phyloP scores from a whole-genome alignment of 2,329 filamentous ascomycete species.

The Ophiocordyceps unilateralis region DNA sequence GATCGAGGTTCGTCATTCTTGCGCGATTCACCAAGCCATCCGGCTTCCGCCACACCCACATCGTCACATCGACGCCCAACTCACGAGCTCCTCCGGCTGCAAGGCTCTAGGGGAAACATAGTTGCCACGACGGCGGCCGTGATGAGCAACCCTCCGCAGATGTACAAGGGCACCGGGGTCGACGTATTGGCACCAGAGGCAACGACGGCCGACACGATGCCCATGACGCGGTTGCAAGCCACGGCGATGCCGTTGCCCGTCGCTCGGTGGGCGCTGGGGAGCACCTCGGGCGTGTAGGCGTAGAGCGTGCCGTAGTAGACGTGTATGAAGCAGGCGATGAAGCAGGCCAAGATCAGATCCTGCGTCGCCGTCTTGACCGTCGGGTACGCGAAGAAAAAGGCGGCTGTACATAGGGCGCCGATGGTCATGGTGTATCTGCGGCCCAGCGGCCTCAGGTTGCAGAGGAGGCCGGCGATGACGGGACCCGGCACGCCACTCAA shows the following conservation, averaged over 20 bases:
- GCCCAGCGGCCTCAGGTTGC: slow-evolving; percentile 48
- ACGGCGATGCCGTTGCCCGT: slow-evolving; percentile 57
- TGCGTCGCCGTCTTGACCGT: slow-evolving; percentile 32
- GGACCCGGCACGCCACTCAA: slow-evolving; percentile 62
- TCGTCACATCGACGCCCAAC: not conserved
- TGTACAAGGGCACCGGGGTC: slow-evolving; percentile 48
- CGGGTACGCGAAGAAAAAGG: slow-evolving; percentile 54
- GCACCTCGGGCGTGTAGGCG: slow-evolving; percentile 62
- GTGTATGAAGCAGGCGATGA: slow-evolving; percentile 56
- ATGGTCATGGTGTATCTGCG: slow-evolving; percentile 51
- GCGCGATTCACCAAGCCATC: too few relatives aligned
- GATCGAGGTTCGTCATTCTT: too few relatives aligned
- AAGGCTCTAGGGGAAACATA: slow-evolving; percentile 50
- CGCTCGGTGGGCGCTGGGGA: slow-evolving; percentile 54
- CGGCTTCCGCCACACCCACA: too few relatives aligned
- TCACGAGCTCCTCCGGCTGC: slow-evolving; percentile 19
- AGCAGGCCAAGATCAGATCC: slow-evolving; percentile 49
- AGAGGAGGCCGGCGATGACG: slow-evolving; percentile 55
- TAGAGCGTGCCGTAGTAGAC: slow-evolving; percentile 66
- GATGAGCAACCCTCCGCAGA: slow-evolving; percentile 48
- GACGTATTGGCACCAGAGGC: slow-evolving; percentile 42
- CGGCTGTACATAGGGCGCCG: slow-evolving; percentile 47
- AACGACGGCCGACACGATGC: slow-evolving; percentile 55
- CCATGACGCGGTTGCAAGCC: slow-evolving; percentile 49
- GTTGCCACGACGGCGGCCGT: slow-evolving; percentile 37